Conservation (phyloP, 2,329 filamentous ascomycete species). For the Neocatenulostroma microsporum region DNA sequence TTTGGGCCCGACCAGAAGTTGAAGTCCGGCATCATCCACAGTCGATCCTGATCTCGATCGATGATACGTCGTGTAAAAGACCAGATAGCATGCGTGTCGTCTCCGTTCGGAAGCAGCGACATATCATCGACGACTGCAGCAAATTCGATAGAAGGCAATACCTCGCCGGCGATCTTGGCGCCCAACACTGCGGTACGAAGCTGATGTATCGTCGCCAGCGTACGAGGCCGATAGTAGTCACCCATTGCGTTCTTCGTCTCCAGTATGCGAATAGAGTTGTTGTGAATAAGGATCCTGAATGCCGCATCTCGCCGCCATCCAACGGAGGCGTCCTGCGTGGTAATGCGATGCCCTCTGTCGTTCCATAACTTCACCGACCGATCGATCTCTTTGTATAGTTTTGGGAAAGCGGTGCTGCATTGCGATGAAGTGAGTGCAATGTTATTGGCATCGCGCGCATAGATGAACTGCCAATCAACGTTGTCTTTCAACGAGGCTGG, state of each 20-base stretch:
- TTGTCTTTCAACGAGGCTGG: neutral
- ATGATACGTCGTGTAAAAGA: constrained; percentile 15
- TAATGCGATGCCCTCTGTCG: constrained; percentile 14
- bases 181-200: constrained; percentile 40
- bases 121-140: constrained; percentile 41
- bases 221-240: constrained; percentile 19
- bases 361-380: constrained; percentile 18
- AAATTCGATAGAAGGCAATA: constrained; percentile 43
- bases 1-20: constrained; percentile 40
- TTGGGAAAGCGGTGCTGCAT: constrained; percentile 22
- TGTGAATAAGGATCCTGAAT: constrained; percentile 21
- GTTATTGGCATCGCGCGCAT: constrained; percentile 12
- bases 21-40: constrained; percentile 48
- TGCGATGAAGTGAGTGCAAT: constrained; percentile 14
- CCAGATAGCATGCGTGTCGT: constrained; percentile 15
- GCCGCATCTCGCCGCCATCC: constrained; percentile 19
- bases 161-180: constrained; percentile 28
- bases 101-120: constrained; percentile 8
- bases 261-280: constrained; percentile 25
- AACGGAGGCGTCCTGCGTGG: constrained; percentile 15
- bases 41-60: constrained; percentile 29
- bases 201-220: constrained; percentile 36
- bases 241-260: constrained; percentile 18
- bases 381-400: constrained; percentile 23
- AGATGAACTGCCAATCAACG: constrained; percentile 5